These are phyloP conservation scores for Aspergillus melleus DNA, from an alignment of 2,329 filamentous ascomycete species.

Conservation along the genomic window DNA sequence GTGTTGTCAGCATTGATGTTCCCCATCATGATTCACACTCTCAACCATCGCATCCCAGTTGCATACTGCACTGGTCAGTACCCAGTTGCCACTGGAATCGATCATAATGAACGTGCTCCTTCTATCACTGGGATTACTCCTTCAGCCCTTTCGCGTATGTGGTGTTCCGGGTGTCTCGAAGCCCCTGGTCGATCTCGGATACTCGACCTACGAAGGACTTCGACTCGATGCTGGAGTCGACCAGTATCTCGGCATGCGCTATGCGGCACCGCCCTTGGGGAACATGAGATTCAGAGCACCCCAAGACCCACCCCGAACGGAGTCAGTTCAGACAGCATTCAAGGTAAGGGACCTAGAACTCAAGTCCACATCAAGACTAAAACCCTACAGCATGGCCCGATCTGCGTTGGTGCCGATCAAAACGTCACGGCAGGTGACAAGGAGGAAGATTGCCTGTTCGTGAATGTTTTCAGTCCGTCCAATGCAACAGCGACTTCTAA, in stretches of 20 bases:
- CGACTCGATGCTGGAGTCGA: slow-evolving; percentile 56
- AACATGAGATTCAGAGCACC: slow-evolving; percentile 64
- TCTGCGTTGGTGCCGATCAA: slow-evolving; percentile 66
- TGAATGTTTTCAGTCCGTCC: slow-evolving; percentile 28
- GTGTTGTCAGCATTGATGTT: neutral
- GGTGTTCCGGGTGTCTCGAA: neutral
- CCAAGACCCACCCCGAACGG: slow-evolving; percentile 50
- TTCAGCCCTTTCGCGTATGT: neutral
- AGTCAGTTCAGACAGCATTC: slow-evolving; percentile 49
- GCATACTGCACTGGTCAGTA: neutral
- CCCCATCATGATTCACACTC: neutral
- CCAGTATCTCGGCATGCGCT: slow-evolving; percentile 70
- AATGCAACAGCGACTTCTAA: slow-evolving; percentile 23
- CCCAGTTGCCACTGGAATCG: too few relatives aligned
- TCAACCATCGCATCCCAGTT: neutral
- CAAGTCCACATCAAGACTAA: neutral
- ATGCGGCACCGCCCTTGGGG: slow-evolving; percentile 64
- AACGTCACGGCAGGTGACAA: slow-evolving; percentile 57
- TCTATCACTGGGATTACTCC: neutral
- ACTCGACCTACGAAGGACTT: slow-evolving; percentile 62
- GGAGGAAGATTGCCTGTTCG: slow-evolving; percentile 28
- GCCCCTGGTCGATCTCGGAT: slow-evolving; percentile 57
- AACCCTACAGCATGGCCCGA: slow-evolving; percentile 20
- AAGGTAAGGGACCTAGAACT: slow-evolving; percentile 34
- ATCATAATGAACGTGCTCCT: neutral